Conservation (phyloP, 78 protist genomes). For the Thecamonas trahens region DNA sequence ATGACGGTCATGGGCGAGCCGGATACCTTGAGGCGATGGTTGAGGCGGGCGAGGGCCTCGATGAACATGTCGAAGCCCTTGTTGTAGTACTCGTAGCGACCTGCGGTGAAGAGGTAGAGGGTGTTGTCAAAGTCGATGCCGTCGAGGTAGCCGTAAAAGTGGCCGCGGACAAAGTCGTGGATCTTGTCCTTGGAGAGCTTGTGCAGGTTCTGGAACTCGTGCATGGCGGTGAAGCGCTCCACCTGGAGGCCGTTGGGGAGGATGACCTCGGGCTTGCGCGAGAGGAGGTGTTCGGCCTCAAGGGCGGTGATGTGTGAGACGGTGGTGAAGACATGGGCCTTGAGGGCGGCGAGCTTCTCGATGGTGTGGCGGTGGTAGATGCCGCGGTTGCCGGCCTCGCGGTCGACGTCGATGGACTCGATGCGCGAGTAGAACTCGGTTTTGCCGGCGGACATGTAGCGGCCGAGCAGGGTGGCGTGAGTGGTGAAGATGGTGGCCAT, state of each 20-base stretch:
- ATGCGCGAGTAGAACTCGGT: conserved; percentile 66
- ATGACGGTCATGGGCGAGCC: conserved; percentile 52
- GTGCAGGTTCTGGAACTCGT: conserved; percentile 79
- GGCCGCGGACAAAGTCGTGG: conserved; percentile 63
- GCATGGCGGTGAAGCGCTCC: conserved; percentile 58
- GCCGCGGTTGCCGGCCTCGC: conserved; percentile 50
- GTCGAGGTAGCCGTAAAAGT: conserved; percentile 57
- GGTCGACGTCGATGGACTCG: conserved; percentile 42
- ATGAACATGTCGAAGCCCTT: conserved; percentile 71
- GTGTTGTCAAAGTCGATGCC: conserved; percentile 76
- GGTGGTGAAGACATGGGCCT: conserved; percentile 76
- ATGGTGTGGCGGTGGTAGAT: conserved; percentile 72
- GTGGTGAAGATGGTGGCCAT: conserved; percentile 78
- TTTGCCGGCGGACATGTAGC: conserved; percentile 72
- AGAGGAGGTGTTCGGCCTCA: conserved; percentile 56
- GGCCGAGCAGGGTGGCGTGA: conserved; percentile 78
- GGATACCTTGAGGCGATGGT: conserved; percentile 29
- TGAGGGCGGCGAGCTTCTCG: conserved; percentile 52
- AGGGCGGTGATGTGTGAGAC: conserved; percentile 68
- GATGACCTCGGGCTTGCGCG: conserved; percentile 48
- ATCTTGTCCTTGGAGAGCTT: conserved; percentile 40
- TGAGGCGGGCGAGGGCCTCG: conserved; percentile 58
- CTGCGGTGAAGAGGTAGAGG: conserved; percentile 75
- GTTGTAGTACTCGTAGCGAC: conserved; percentile 68
- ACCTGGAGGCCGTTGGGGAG: conserved; percentile 76